A percentile compares a stretch with the other conserved stretches of the same genome.
Conservation (phyloP, 805 yeast genomes). For the Candida qinlingensis region DNA sequence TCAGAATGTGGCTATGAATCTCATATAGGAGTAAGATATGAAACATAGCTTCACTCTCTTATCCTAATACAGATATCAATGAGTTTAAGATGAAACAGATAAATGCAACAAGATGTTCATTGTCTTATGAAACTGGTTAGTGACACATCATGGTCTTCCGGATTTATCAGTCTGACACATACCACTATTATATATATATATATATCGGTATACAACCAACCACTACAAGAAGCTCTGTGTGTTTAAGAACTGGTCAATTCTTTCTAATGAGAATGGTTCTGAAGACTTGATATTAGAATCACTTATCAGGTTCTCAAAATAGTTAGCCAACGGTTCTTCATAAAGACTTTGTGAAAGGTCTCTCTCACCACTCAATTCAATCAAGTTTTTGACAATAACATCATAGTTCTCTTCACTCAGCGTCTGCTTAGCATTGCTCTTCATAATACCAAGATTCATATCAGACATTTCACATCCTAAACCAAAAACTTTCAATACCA, state of each 20-base stretch:
- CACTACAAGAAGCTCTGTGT: background rate
- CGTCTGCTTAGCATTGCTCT: background rate
- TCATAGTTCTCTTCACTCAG: constrained; percentile 1
- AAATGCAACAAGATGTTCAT: too few relatives aligned
- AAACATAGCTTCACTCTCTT: too few relatives aligned
- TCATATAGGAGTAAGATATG: too few relatives aligned
- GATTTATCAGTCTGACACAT: too few relatives aligned
- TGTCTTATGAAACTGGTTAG: too few relatives aligned
- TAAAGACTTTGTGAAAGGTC: constrained; percentile 3
- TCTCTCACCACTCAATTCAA: constrained; percentile 8
- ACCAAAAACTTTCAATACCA: constrained; percentile 4
- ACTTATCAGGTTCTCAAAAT: constrained; percentile 4
- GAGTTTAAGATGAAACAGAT: too few relatives aligned
- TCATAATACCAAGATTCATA: background rate
- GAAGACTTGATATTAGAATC: background rate
- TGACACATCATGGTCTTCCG: too few relatives aligned
- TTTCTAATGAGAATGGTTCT: constrained; percentile 5
- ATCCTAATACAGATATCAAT: too few relatives aligned
- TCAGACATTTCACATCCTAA: background rate
- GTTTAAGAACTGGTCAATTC: constrained; percentile 6
- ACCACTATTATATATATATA: too few relatives aligned
- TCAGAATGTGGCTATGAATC: too few relatives aligned
- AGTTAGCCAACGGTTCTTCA: constrained; percentile 7
- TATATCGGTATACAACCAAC: too few relatives aligned
- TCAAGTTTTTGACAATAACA: constrained; percentile 1